Evolutionary conservation across 139 green algal species (phyloP).

Genomic region (Chlorella sorokiniana): DNA sequence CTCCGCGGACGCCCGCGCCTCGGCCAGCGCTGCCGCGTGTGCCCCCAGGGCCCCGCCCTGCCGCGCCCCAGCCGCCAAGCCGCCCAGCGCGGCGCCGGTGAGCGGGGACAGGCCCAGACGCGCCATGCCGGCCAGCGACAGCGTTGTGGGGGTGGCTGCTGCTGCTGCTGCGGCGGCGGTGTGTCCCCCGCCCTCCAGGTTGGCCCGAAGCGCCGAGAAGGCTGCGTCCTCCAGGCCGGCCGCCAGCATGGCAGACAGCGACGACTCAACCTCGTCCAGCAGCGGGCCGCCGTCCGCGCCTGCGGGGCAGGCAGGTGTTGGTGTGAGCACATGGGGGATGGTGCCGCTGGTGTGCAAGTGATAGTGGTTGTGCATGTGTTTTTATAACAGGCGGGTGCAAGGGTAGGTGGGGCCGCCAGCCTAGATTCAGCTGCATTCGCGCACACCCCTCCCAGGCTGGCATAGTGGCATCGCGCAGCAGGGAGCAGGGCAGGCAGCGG

Average conservation of each 20-base stretch:
- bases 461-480: not conserved
- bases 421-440: too few species aligned
- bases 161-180: not conserved
- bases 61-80: not conserved
- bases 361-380: too few species aligned
- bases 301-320: not conserved
- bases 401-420: too few species aligned
- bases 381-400: too few species aligned
- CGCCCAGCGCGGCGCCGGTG: not conserved
- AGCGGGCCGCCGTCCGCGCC: conserved; percentile 32
- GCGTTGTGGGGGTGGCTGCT: not conserved
- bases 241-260: conserved; percentile 39
- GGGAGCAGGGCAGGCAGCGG: not conserved
- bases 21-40: not conserved
- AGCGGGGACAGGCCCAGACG: not conserved
- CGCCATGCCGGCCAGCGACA: not conserved
- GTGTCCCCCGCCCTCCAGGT: not conserved
- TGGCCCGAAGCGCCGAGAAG: conserved; percentile 16
- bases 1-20: not conserved
- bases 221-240: conserved; percentile 35
- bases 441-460: too few species aligned
- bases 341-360: too few species aligned
- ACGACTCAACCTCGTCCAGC: conserved; percentile 46
- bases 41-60: not conserved
- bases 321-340: not conserved